Conservation (phyloP, 2,329 filamentous ascomycete genomes). For the Fusarium odoratissimum region DNA sequence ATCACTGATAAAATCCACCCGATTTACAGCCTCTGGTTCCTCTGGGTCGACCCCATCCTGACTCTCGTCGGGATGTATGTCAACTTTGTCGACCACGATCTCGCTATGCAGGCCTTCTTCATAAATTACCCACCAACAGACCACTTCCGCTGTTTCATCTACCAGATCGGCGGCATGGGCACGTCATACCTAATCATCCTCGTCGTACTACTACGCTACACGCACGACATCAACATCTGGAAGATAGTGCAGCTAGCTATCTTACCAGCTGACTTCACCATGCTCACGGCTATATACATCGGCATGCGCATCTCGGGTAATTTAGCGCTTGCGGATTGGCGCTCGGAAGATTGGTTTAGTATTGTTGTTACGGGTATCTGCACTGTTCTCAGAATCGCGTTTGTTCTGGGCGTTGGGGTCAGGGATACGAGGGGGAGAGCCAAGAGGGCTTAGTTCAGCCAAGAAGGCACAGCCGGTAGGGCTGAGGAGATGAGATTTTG, state of each 20-base stretch:
- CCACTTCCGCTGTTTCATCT: conserved; percentile 32
- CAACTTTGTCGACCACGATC: conserved; percentile 33
- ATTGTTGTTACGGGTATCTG: conserved; percentile 14
- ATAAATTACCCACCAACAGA: conserved; percentile 6
- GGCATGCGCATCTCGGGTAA: conserved; percentile 19
- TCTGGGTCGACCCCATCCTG: conserved; percentile 41
- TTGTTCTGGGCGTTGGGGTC: conserved; percentile 31
- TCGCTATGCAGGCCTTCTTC: conserved; percentile 30
- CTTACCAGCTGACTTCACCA: conserved; percentile 36
- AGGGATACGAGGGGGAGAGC: not conserved
- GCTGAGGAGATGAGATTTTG: conserved; percentile 8
- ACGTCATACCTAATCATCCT: conserved; percentile 23
- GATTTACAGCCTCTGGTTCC: conserved; percentile 35
- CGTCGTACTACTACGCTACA: conserved; percentile 31
- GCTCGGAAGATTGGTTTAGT: conserved; percentile 32
- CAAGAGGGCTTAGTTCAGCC: conserved; percentile 19
- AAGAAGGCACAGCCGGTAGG: not conserved
- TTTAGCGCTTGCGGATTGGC: conserved; percentile 22
- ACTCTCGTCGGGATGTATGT: conserved; percentile 32
- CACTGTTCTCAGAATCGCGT: conserved; percentile 25
- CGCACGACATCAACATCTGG: conserved; percentile 38
- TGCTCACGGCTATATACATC: conserved; percentile 31
- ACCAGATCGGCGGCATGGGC: conserved; percentile 43
- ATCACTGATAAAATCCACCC: conserved; percentile 29
- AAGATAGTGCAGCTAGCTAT: conserved; percentile 36